phyloP scores from a whole-genome alignment of 2,329 filamentous ascomycete genomes.

The Alternaria rosae region DNA sequence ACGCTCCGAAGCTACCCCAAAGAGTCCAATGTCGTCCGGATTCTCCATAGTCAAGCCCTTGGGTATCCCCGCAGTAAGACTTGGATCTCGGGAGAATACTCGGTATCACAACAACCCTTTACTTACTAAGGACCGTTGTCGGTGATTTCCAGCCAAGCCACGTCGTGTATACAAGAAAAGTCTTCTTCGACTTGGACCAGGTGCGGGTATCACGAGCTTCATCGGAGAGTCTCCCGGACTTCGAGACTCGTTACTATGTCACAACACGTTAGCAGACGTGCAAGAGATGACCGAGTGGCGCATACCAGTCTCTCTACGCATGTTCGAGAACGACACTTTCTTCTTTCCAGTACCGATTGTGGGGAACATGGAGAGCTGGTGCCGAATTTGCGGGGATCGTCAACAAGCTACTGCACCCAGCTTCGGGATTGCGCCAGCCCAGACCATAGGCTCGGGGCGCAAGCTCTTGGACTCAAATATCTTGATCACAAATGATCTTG shows the following conservation, averaged over 20 bases:
- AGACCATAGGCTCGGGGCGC: slow-evolving; percentile 19
- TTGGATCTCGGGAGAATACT: slow-evolving; percentile 34
- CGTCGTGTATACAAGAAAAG: slow-evolving; percentile 12
- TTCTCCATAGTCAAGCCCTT: slow-evolving; percentile 12
- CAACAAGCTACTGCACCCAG: slow-evolving; percentile 25
- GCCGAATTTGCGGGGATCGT: slow-evolving; percentile 30
- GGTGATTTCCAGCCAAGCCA: slow-evolving; percentile 25
- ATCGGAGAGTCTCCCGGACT: slow-evolving; percentile 13
- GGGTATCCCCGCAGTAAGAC: slow-evolving; percentile 15
- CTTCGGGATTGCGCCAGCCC: slow-evolving; percentile 18
- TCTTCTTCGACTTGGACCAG: slow-evolving; percentile 15
- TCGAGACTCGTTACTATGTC: slow-evolving; percentile 8
- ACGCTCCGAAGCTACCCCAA: background rate
- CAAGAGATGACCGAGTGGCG: slow-evolving; percentile 16
- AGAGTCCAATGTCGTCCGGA: slow-evolving; percentile 1
- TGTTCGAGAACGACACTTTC: slow-evolving; percentile 23
- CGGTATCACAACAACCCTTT: slow-evolving; percentile 24
- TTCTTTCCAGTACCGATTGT: slow-evolving; percentile 18
- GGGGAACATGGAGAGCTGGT: slow-evolving; percentile 25
- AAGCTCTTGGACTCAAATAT: slow-evolving; percentile 18
- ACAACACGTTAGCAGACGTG: background rate
- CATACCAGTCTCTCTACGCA: slow-evolving; percentile 11
- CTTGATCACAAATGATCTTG: slow-evolving; percentile 23
- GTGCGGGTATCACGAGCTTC: background rate
- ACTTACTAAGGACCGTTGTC: slow-evolving; percentile 22